phyloP scores from a whole-genome alignment of 129 eudicot species.

The Flaveria bidentis region DNA sequence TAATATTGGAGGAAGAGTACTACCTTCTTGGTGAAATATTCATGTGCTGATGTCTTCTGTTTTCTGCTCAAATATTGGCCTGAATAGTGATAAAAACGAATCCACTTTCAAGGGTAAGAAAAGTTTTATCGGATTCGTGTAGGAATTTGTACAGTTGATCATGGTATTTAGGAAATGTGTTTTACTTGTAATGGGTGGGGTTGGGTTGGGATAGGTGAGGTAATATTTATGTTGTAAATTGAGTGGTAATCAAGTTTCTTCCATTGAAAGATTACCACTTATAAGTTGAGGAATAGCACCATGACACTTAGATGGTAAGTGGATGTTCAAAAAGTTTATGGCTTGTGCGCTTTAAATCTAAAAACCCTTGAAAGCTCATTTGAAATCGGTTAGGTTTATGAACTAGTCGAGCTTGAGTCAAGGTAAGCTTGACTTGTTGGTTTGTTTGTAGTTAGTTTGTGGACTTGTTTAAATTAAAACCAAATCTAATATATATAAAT shows the following conservation, averaged over 20 bases:
- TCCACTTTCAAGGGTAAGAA: conserved; percentile 10
- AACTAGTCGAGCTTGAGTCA: no score
- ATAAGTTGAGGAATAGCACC: neutral
- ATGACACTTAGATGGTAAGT: no score
- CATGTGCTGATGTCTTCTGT: neutral
- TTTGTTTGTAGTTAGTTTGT: no score
- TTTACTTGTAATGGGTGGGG: neutral
- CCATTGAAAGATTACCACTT: neutral
- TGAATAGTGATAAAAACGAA: neutral
- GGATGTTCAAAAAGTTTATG: no score
- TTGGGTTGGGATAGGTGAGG: neutral
- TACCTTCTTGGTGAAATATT: conserved; percentile 58
- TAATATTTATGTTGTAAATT: conserved; percentile 20
- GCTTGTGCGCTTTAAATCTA: no score
- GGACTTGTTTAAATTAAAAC: no score
- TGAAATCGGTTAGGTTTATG: no score
- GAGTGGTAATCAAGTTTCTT: neutral
- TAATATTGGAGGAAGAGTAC: conserved; percentile 49
- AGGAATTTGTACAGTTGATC: conserved; percentile 33
- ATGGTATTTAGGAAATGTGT: conserved; percentile 16
- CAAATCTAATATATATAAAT: no score
- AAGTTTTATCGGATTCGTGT: neutral
- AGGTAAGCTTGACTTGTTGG: no score
- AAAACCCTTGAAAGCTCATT: no score
- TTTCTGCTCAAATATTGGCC: conserved; percentile 2